phyloP scores from a whole-genome alignment of 148 eudicot genomes.

The Beta vulgaris region DNA sequence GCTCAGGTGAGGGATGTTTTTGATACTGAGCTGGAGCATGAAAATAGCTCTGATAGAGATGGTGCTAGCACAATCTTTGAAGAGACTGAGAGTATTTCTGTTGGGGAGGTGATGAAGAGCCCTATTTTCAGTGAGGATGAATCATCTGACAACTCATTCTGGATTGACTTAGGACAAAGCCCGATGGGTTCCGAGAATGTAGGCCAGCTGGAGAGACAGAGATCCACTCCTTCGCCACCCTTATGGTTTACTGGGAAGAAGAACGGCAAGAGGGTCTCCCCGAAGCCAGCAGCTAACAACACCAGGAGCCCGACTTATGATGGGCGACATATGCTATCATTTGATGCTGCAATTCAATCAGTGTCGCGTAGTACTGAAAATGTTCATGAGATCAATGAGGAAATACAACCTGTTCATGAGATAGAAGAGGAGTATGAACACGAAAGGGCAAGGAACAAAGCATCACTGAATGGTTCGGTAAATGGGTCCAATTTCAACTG shows the following conservation, averaged over 20 bases:
- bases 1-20: conserved; percentile 86
- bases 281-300: conserved; percentile 42
- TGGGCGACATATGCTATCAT: conserved; percentile 57
- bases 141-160: conserved; percentile 86
- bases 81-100: conserved; percentile 77
- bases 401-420: conserved; percentile 45
- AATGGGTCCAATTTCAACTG: conserved; percentile 28
- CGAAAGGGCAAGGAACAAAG: conserved; percentile 22
- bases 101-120: conserved; percentile 90
- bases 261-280: conserved; percentile 50
- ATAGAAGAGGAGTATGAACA: conserved; percentile 64
- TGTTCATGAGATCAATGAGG: conserved; percentile 47
- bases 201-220: conserved; percentile 47
- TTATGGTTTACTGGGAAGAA: conserved; percentile 62
- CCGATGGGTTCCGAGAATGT: conserved; percentile 64
- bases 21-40: conserved; percentile 87
- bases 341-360: conserved; percentile 87
- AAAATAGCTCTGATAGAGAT: conserved; percentile 73
- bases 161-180: conserved; percentile 97
- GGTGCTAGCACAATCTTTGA: conserved; percentile 86
- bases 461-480: conserved; percentile 22
- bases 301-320: conserved; percentile 57
- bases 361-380: conserved; percentile 66
- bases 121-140: conserved; percentile 98
- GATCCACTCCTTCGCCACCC: conserved; percentile 54